These are phyloP conservation scores for Populus alba DNA, from an alignment of 345 rosid genomes.

Conservation along the genomic window DNA sequence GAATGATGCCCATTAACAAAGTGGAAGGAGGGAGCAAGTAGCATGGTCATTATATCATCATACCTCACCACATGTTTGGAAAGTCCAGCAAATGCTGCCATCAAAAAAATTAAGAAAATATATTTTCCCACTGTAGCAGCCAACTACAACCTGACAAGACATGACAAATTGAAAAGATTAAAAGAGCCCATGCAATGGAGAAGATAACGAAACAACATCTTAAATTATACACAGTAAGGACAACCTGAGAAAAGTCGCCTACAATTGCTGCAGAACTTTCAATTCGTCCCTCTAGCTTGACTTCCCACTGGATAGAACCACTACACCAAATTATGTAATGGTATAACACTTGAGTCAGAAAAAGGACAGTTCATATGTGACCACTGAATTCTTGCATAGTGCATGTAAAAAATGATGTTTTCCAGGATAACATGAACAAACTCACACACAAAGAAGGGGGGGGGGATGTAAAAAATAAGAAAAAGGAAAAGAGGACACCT, in stretches of 20 bases:
- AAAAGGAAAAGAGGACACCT: too few relatives aligned
- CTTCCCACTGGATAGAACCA: constrained; percentile 81
- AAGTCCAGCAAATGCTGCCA: constrained; percentile 75
- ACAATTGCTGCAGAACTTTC: constrained; percentile 83
- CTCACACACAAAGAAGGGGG: background rate
- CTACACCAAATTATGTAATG: constrained; percentile 34
- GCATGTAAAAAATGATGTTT: background rate
- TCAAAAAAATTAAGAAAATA: constrained; percentile 70
- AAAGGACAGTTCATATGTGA: background rate
- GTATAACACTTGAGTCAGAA: constrained; percentile 12
- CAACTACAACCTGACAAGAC: constrained; percentile 67
- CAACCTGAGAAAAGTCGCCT: constrained; percentile 77
- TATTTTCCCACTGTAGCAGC: constrained; percentile 81
- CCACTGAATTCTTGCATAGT: constrained; percentile 6
- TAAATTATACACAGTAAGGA: constrained; percentile 15
- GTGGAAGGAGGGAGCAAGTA: background rate
- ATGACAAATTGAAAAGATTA: constrained; percentile 1
- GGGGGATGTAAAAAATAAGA: too few relatives aligned
- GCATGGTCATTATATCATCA: constrained; percentile 5
- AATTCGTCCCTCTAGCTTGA: constrained; percentile 66
- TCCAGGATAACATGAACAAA: background rate
- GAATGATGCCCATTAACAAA: background rate
- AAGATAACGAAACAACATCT: constrained; percentile 20
- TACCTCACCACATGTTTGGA: constrained; percentile 86
- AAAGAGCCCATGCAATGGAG: constrained; percentile 6